These are phyloP conservation scores for Fraxinus sp. DNA, from an alignment of 305 asterid species.

Conservation along the genomic window DNA sequence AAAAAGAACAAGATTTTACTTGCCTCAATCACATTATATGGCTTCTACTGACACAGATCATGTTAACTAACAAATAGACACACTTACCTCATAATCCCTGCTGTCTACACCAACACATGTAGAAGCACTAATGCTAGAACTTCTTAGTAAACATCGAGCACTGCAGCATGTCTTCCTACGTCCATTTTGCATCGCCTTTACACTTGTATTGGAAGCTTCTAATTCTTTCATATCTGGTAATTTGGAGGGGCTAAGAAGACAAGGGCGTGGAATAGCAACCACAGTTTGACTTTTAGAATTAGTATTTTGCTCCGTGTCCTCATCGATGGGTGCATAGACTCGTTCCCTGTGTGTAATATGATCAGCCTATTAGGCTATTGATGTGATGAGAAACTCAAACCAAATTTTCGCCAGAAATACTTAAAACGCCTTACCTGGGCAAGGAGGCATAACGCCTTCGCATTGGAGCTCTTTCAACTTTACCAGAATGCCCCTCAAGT, in stretches of 20 bases:
- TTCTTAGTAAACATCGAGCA: constrained; percentile 73
- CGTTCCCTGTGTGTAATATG: constrained; percentile 54
- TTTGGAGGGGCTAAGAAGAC: constrained; percentile 55
- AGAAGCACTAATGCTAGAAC: constrained; percentile 85
- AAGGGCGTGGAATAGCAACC: constrained; percentile 43
- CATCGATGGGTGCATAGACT: constrained; percentile 59
- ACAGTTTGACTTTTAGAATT: constrained; percentile 38
- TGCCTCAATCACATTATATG: background rate
- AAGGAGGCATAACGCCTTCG: constrained; percentile 86
- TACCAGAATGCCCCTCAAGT: constrained; percentile 73
- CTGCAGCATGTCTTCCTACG: constrained; percentile 61
- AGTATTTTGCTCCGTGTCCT: constrained; percentile 45
- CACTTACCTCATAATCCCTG: constrained; percentile 61
- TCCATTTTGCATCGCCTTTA: constrained; percentile 37
- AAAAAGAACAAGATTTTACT: background rate
- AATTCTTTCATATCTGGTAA: constrained; percentile 32
- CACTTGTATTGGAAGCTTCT: constrained; percentile 34
- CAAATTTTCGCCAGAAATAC: background rate
- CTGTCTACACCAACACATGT: constrained; percentile 64
- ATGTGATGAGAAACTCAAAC: background rate
- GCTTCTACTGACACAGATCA: constrained; percentile 7
- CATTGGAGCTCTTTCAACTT: constrained; percentile 48
- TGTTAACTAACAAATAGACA: background rate
- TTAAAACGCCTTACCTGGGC: constrained; percentile 60
- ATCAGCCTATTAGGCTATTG: background rate